Conservation (phyloP, 257 asterid genomes). For the Avicennia marina region DNA sequence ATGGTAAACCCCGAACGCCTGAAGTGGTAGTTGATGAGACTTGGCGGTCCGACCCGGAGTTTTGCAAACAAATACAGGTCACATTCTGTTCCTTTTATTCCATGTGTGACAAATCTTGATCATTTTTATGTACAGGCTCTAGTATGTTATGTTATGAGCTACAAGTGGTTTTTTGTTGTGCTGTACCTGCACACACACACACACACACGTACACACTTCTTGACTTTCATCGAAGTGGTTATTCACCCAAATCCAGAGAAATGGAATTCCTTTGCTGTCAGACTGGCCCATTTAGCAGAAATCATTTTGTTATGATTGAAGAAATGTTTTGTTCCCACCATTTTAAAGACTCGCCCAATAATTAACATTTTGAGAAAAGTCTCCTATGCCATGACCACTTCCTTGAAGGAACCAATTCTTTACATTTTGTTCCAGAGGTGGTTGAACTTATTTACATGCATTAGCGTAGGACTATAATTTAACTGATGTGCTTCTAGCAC, state of each 20-base stretch:
- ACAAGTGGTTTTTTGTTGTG: background rate
- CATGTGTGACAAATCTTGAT: background rate
- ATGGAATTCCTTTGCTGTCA: background rate
- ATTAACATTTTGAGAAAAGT: background rate
- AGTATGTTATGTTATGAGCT: background rate
- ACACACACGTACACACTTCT: too few relatives aligned
- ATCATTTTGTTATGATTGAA: background rate
- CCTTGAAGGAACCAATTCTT: background rate
- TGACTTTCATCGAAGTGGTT: background rate
- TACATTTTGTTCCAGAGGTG: background rate
- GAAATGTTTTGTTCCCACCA: background rate
- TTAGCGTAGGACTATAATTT: background rate
- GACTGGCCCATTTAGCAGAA: background rate
- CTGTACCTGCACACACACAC: too few relatives aligned
- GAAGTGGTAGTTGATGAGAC: slow-evolving; percentile 54
- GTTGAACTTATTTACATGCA: background rate
- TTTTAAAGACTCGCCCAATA: background rate
- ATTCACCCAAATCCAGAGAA: background rate
- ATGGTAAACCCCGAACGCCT: slow-evolving; percentile 49
- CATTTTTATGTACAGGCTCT: background rate
- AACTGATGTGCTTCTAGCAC: background rate
- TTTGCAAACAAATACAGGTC: slow-evolving; percentile 38
- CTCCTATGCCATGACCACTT: background rate
- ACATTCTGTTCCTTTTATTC: background rate
- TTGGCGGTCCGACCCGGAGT: slow-evolving; percentile 43